Evolutionary conservation across 2,329 filamentous ascomycete genomes (phyloP), one percentile per base, ranked within the genome.

Genomic region (Sporothrix curviconia): DNA sequence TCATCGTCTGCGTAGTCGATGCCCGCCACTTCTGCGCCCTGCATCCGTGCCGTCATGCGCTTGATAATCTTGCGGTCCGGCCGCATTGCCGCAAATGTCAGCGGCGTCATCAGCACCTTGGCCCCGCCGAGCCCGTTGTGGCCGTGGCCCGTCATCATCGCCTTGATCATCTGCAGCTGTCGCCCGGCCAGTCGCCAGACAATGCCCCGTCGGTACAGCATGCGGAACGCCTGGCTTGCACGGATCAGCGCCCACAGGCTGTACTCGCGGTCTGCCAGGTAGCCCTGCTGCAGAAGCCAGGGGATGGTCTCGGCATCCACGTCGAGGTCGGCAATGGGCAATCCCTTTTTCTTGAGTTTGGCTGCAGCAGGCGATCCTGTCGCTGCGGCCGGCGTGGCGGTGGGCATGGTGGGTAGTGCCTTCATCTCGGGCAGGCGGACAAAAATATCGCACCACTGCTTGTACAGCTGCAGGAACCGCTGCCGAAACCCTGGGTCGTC

Each of bases 161-260:
- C 71, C 63, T 83, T 83, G 58, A 83, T 70, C 34, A 66, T 66
- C 7, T 71, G 74, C 2, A 82, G 69, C 64, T 82, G 78, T 1
- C 66, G 68, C 0, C 79, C 79, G 0, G 74, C 74, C 59, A 82
- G 71, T 11, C 66, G 66, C 77, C 78, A 83, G 1, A 71, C 64
- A 54, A 82, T 76, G 0, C 42, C 62, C 0, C 4, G 58, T 0
- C 59, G 52, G 61, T 73, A 69, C 36, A 68, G 71, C n/a, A 69
- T 40, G 42, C 72, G 73, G 64, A 79, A 82, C 3, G 72, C 67
- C 3, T 69, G 69, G 1, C 78, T 80, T 0, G 80, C 80, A 58
- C 79, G 79, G 15, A 82, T 66, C 3, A 79, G 65, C 3, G 72
- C 70, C 79, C 78, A 83, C 3, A 62, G 65, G 25, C 71, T 74